Conservation (phyloP, 2,329 filamentous ascomycete genomes). For the Microdochium paspali region DNA sequence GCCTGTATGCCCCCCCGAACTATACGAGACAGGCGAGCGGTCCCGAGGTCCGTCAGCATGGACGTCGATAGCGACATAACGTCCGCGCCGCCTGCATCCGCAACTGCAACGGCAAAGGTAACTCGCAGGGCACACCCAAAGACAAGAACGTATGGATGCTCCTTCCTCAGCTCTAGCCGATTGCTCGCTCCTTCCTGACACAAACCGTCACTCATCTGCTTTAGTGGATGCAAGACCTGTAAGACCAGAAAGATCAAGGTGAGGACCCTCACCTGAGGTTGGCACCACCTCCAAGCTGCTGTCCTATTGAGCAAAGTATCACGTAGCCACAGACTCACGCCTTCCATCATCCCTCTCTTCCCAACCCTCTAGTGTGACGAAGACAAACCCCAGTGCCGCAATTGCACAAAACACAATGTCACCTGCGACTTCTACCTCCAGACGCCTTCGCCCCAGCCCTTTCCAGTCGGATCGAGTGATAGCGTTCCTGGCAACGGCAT, state of each 20-base stretch:
- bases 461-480: not conserved
- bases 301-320: not conserved
- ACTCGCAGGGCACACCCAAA: not conserved
- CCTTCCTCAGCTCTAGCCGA: not conserved
- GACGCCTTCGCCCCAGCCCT: not conserved
- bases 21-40: not conserved
- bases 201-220: too few relatives aligned
- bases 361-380: slow-evolving; percentile 17
- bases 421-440: not conserved
- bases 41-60: not conserved
- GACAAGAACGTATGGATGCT: not conserved
- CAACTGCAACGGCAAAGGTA: not conserved
- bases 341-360: too few relatives aligned
- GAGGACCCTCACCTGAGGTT: not conserved
- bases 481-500: not conserved
- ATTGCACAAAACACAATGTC: slow-evolving; percentile 11
- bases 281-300: not conserved
- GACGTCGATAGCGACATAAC: not conserved
- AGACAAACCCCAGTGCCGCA: slow-evolving; percentile 19
- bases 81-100: not conserved
- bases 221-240: not conserved
- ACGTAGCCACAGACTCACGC: too few relatives aligned
- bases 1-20: not conserved
- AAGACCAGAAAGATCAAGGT: not conserved
- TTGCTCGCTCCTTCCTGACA: too few relatives aligned